A percentile compares a stretch with the other conserved stretches of the same genome.
Evolutionary conservation across 2,329 filamentous ascomycete genomes (phyloP).

Genomic region (Venturiaceae sp.): DNA sequence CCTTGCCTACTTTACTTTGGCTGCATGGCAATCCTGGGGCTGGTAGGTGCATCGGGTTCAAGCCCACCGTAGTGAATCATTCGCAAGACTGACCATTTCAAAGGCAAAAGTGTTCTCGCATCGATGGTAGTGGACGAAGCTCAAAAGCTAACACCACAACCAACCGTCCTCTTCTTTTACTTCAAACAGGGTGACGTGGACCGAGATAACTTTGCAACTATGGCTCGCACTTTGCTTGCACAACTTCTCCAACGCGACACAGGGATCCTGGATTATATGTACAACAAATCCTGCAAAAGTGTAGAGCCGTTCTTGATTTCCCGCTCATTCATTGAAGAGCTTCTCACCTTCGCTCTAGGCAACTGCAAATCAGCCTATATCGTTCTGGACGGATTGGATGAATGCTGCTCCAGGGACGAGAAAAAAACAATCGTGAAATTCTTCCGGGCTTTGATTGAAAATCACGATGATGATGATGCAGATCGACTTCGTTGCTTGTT

Average conservation of each 20-base stretch:
- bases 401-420: not conserved
- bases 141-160: not conserved
- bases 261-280: not conserved
- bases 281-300: not conserved
- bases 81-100: not conserved
- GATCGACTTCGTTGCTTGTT: constrained; percentile 12
- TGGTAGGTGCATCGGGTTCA: not conserved
- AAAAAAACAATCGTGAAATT: not conserved
- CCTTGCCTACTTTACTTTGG: not conserved
- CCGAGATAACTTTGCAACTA: not conserved
- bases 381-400: not conserved
- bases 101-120: not conserved
- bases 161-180: constrained; percentile 7
- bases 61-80: not conserved
- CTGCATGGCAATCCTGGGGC: not conserved
- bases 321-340: not conserved
- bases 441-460: not conserved
- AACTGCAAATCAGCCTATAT: not conserved
- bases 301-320: not conserved
- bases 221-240: not conserved
- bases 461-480: not conserved
- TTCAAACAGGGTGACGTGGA: not conserved
- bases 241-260: not conserved
- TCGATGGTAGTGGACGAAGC: not conserved
- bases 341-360: not conserved